phyloP scores from a whole-genome alignment of 768 basidiomycete genomes.

The Cystoderma amianthinum region DNA sequence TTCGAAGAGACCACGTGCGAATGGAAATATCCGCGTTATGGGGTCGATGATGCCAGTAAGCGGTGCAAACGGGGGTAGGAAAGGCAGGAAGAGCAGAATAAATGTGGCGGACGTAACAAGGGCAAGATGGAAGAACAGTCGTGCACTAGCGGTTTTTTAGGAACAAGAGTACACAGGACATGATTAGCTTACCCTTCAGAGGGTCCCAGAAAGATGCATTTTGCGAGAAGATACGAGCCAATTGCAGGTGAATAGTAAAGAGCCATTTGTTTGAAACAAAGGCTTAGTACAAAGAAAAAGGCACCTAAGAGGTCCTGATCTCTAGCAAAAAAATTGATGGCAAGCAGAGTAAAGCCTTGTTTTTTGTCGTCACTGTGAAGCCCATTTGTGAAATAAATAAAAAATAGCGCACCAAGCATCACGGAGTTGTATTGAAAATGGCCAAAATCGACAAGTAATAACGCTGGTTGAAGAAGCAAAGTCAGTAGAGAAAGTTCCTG shows the following conservation, averaged over 20 bases:
- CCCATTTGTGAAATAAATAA: neutral
- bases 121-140: constrained; percentile 63
- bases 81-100: constrained; percentile 68
- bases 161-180: neutral
- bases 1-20: constrained; percentile 85
- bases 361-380: neutral
- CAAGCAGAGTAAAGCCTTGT: constrained; percentile 60
- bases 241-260: constrained; percentile 90
- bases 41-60: constrained; percentile 47
- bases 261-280: constrained; percentile 96
- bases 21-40: constrained; percentile 83
- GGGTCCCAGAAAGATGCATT: constrained; percentile 79
- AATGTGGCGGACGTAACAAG: constrained; percentile 58
- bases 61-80: constrained; percentile 63
- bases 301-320: constrained; percentile 74
- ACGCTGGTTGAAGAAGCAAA: constrained; percentile 75
- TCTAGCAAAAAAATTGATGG: constrained; percentile 62
- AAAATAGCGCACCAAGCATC: constrained; percentile 65
- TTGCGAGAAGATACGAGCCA: constrained; percentile 86
- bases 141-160: constrained; percentile 13
- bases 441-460: constrained; percentile 83
- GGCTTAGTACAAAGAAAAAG: constrained; percentile 72
- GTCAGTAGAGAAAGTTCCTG: constrained; percentile 65
- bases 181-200: constrained; percentile 49
- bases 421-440: constrained; percentile 96